A percentile compares a stretch with the other conserved stretches of the same genome.
Conservation (phyloP, 768 basidiomycete genomes). For the Sarcodon sp. region DNA sequence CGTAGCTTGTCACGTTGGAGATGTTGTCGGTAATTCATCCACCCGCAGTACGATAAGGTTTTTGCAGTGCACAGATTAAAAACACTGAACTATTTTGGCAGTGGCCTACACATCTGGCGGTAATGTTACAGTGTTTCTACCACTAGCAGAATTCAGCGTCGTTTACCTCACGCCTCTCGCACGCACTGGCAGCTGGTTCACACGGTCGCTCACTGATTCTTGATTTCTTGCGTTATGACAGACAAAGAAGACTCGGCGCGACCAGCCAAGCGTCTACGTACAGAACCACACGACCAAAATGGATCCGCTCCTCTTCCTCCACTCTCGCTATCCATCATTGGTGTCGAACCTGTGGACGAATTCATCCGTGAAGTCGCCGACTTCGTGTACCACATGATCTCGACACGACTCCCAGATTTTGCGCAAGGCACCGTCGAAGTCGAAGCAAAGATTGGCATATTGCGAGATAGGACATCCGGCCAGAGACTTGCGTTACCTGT, state of each 20-base stretch:
- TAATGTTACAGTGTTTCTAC: too few relatives aligned
- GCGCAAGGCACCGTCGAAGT: slow-evolving; percentile 56
- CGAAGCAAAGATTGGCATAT: slow-evolving; percentile 79
- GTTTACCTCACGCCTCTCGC: too few relatives aligned
- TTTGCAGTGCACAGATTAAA: too few relatives aligned
- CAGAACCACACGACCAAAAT: background rate
- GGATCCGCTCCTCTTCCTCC: slow-evolving; percentile 29
- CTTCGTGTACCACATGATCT: slow-evolving; percentile 68
- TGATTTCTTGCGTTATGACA: background rate
- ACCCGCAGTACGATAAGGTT: too few relatives aligned
- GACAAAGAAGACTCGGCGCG: background rate
- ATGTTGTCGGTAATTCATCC: too few relatives aligned
- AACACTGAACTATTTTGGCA: too few relatives aligned
- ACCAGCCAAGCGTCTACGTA: background rate
- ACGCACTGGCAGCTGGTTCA: too few relatives aligned
- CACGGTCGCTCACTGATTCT: too few relatives aligned
- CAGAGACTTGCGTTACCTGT: slow-evolving; percentile 59
- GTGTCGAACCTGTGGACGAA: slow-evolving; percentile 85
- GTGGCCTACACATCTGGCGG: too few relatives aligned
- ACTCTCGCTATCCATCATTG: slow-evolving; percentile 70
- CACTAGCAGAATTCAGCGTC: too few relatives aligned
- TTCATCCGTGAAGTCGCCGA: slow-evolving; percentile 88
- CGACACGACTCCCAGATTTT: slow-evolving; percentile 33
- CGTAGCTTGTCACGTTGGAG: too few relatives aligned
- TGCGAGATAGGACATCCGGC: slow-evolving; percentile 44